Evolutionary conservation across 805 yeast species (phyloP), one percentile per base, ranked within the genome.

Genomic region (Schwanniomyces pseudopolymorphus): DNA sequence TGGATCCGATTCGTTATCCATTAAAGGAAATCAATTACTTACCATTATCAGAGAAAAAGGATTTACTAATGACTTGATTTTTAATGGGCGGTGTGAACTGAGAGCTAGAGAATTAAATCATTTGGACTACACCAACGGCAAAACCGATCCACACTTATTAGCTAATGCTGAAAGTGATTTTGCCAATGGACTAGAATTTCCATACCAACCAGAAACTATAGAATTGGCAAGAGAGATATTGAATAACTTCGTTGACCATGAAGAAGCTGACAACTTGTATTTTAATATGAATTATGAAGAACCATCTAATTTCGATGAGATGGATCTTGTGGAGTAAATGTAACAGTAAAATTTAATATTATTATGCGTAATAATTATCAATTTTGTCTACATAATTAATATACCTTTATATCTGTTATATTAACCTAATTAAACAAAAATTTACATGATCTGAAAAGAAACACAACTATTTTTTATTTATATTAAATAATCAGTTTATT

Each of bases 191-290:
- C 58, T 82, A 11, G 88, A 83, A 56, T 75, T 81, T 48, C 77
- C 81, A 5, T 84, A 83, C 56, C 83, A 80, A 46, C 78, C 73
- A 46, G 83, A 79, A 47, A 80, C 82, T 2, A 80, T 85, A 33
- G 89, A 84, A 50, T 67, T 84, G 57, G 84, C 95, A 0, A 72
- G 89, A 50, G 87, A 84, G 51, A 77, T 89, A 16, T 67, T 89
- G 44, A 89, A 84, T 48, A 74, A 77, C 22, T 81, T 83, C 48
- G 78, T 83, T 9, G 85, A 89, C 3, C 83, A 84, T 56, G 90
- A 86, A 52, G 95, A 87, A 54, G 89, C 89, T 0, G 96, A 89
- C 62, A 79, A 81, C 44, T 67, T 89, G 50, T 87, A 81, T 60
- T 67, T 78, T 47, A 81, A 87, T 47, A 85, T 88, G 81, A 81